These are phyloP conservation scores for Metarhizium robertsii DNA, from an alignment of 2,329 filamentous ascomycete species.

Conservation along the genomic window DNA sequence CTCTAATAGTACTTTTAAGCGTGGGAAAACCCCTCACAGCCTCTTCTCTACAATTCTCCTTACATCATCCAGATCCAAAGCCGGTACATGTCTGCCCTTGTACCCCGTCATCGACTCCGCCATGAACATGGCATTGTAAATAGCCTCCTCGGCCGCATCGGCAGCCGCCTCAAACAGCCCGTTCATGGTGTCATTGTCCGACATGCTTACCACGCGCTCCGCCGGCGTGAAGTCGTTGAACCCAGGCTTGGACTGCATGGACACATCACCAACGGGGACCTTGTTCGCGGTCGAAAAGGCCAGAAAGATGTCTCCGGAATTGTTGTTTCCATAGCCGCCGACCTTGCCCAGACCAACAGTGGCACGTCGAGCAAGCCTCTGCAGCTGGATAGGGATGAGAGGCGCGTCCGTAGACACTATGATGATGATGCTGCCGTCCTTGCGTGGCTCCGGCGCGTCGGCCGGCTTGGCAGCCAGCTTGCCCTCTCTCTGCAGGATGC, in stretches of 20 bases:
- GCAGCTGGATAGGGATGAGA: constrained; percentile 21
- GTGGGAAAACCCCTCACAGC: no score
- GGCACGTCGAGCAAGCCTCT: constrained; percentile 47
- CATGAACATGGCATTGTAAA: constrained; percentile 55
- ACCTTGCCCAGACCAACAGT: constrained; percentile 52
- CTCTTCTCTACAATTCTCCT: background rate
- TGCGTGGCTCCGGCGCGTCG: constrained; percentile 16
- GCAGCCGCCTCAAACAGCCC: constrained; percentile 51
- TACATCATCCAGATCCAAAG: constrained; percentile 31
- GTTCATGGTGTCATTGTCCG: constrained; percentile 17
- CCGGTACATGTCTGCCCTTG: constrained; percentile 38
- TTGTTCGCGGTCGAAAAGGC: constrained; percentile 55
- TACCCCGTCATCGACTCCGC: constrained; percentile 50
- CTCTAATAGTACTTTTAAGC: no score
- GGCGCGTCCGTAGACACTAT: constrained; percentile 23
- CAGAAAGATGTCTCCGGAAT: constrained; percentile 57
- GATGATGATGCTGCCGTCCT: constrained; percentile 27
- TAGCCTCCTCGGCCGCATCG: constrained; percentile 56
- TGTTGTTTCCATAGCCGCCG: constrained; percentile 52
- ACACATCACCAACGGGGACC: constrained; percentile 26
- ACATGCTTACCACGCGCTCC: constrained; percentile 14
- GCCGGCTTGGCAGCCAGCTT: background rate
- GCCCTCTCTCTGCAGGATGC: constrained; percentile 33
- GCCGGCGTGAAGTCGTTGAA: constrained; percentile 11
- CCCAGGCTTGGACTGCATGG: constrained; percentile 14